Evolutionary conservation across 176 grass and related monocot genomes (phyloP), one percentile per base, ranked within the genome.

Genomic region (Aegilops bicornis): DNA sequence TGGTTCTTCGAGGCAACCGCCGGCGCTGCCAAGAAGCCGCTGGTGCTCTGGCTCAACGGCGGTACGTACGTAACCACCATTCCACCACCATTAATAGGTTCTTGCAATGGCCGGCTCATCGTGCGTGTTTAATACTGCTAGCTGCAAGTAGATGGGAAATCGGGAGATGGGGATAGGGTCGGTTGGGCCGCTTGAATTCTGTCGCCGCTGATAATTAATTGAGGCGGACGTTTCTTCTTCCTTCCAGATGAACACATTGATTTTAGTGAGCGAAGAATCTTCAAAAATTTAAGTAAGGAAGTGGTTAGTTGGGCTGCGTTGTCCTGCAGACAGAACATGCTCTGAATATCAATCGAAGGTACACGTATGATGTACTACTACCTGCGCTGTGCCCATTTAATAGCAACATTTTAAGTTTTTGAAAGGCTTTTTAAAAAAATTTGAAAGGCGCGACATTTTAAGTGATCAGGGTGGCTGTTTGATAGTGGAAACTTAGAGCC

Each of bases 11-110:
- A 98, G 88, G 91, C 93, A 67, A 77, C 78, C 15, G 8, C 68
- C 20, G 80, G 79, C 48, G 81, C 81, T 50, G 84, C 76, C 86
- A 94, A 92, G 89, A 95, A 95, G 88, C 96, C 96, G 54, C 88
- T 98, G 25, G 71, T 98, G 36, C 96, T 98, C 61, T 95, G 95
- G 95, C 87, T 97, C 64, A 97, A 97, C 91, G 95, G 92, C 84
- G 95, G 95, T 97, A 97, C 76, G 83, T 86, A 14, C 14, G 39
- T 25, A 52, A 77, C 83, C 60, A 66, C 83, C 40, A 3, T 14
- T 10, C 43, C 43, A 47, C 47, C 47, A 50, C 48, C 48, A 52
- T 52, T 52, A 52, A 52, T 52, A 76, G 17, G 9, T 17, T 17
- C 72, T 50, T 48, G 24, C 72, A 4, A 37, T 14, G 36, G 36